These are phyloP conservation scores for Russula sp. DNA, from an alignment of 768 basidiomycete species.

Conservation along the genomic window DNA sequence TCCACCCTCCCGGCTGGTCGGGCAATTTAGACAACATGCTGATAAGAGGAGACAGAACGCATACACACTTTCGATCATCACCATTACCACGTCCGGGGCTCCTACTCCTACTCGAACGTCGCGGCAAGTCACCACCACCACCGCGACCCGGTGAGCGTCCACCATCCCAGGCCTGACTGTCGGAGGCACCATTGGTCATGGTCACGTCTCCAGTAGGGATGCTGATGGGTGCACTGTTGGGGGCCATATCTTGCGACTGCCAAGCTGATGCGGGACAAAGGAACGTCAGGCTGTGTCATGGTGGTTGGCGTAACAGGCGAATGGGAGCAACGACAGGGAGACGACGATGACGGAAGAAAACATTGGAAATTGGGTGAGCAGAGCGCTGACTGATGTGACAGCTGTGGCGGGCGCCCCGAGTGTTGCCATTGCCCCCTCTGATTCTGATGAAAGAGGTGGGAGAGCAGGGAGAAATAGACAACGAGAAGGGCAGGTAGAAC, in stretches of 20 bases:
- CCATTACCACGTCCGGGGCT: conserved; percentile 52
- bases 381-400: conserved; percentile 18
- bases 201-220: conserved; percentile 50
- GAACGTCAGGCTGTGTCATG: conserved; percentile 37
- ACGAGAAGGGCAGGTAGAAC: conserved; percentile 5
- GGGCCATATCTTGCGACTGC: conserved; percentile 77
- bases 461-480: conserved; percentile 17
- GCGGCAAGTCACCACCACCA: conserved; percentile 43
- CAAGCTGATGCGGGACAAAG: conserved; percentile 53
- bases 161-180: conserved; percentile 53
- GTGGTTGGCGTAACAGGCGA: conserved; percentile 20
- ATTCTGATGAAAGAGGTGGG: conserved; percentile 24
- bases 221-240: conserved; percentile 51
- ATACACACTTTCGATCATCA: conserved; percentile 47
- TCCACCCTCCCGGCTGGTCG: conserved; percentile 27
- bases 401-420: conserved; percentile 18
- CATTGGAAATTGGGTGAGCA: conserved; percentile 19
- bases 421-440: conserved; percentile 19
- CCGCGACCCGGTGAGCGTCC: conserved; percentile 40
- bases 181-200: conserved; percentile 39
- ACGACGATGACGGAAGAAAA: conserved; percentile 25
- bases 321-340: conserved; percentile 24
- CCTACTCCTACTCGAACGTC: conserved; percentile 71
- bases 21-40: neutral
- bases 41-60: neutral